Evolutionary conservation across 441 rosid genomes (phyloP), one percentile per base, ranked within the genome.

Genomic region (Bruguiera hainesii): DNA sequence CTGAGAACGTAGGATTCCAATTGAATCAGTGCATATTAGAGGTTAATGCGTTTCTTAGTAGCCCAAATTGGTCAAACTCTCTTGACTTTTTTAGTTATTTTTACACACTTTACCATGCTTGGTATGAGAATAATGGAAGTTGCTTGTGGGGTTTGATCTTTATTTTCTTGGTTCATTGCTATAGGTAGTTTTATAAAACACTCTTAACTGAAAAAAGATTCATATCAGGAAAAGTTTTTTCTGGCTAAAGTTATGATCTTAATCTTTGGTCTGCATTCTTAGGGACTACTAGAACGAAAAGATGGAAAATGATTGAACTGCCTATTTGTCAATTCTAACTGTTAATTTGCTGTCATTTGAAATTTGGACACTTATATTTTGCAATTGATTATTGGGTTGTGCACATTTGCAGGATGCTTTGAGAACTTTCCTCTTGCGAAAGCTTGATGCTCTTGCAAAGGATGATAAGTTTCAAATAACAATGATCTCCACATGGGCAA

Each of bases 401-500:
- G 56, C 67, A 75, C 69, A 56, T 73, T 79, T 76, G 75, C 87
- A 96, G 99, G 99, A 96, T 83, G 93, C 98, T 85, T 81, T 96
- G 82, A 89, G 96, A 81, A 96, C 98, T 56, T 93, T 89, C 81
- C 76, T 96, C 71, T 75, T 96, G 87, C 88, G 85, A 69, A 96
- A 91, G 97, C 97, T 96, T 78, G 99, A 96, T 83, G 89, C 80
- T 80, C 94, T 96, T 69, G 64, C 88, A 56, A 87, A 84, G 90
- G 94, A 93, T 81, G 99, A 96, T 76, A 89, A 86, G 80, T 93
- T 97, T 87, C 99, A 88, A 80, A 85, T 96, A 78, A 93, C 98
- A 28, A 93, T 93, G 99, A 93, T 96, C 76, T 96, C 99, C 66
- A 93, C 99, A 4, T 96, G 99, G 99, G 87, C 96, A 71, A 91